Percentiles rank a stretch among this genome's conserved stretches.
Conservation (phyloP, 2,329 filamentous ascomycete species). For the Colletotrichum phormii region DNA sequence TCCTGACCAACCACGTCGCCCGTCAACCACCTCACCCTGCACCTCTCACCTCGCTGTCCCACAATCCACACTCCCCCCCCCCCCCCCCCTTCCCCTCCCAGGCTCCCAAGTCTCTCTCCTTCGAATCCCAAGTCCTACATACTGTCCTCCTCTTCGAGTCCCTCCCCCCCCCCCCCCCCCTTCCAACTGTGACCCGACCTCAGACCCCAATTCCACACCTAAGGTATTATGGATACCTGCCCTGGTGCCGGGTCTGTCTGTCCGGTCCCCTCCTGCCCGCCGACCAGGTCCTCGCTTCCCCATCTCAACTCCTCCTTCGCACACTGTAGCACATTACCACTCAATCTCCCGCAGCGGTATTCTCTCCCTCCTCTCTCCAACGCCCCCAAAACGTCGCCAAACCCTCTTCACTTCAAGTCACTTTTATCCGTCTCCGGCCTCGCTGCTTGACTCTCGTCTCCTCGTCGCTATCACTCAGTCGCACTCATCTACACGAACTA, state of each 20-base stretch:
- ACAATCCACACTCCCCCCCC: not conserved
- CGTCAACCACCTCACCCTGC: not conserved
- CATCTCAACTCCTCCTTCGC: conserved; percentile 31
- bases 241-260: conserved; percentile 10
- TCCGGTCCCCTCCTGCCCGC: conserved; percentile 18
- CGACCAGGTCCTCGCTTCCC: conserved; percentile 29
- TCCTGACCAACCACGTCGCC: conserved; percentile 10
- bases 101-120: not conserved
- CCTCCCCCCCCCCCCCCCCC: not conserved
- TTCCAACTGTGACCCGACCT: conserved; percentile 12
- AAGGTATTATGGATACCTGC: not conserved
- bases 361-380: conserved; percentile 16
- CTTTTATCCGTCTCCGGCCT: not conserved
- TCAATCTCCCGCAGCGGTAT: conserved; percentile 12
- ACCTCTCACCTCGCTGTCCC: not conserved
- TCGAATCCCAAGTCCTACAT: too few species aligned
- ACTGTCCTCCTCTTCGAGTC: not conserved
- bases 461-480: conserved; percentile 2
- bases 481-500: conserved; percentile 12
- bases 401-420: not conserved
- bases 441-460: not conserved
- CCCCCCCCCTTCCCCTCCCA: not conserved
- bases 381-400: conserved; percentile 20
- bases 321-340: conserved; percentile 25
- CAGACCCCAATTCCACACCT: conserved; percentile 15